Evolutionary conservation across 352 stramenopile genomes (phyloP), one percentile per base, ranked within the genome.

Genomic region (Pythium vanterpoolii): DNA sequence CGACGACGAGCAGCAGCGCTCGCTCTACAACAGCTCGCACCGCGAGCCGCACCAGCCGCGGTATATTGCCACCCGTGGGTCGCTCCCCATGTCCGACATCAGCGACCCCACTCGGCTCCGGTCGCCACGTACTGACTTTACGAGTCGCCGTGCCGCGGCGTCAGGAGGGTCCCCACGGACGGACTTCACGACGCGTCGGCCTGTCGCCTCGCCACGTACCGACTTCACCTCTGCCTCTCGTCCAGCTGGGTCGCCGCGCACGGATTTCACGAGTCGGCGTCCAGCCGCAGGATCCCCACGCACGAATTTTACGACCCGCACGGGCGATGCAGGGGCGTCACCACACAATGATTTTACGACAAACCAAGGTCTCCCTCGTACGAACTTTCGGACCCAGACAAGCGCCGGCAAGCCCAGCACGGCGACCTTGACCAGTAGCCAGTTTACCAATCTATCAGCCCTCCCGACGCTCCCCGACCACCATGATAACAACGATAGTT

Each of bases 1-100:
- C 23, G 76, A 88, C 48, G 74, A 86, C 38, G 70, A 80, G 26
- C 72, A 84, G 60, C 70, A 84, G 68, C 76, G 68, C 14, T 52
- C 65, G 56, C 60, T 88, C 13, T 70, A 55, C 30, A 59, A 43
- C 52, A 56, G 47, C 30, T 40, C 28, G 5, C 13, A 31, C n/a
- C 24, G 31, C n/a, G 14, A 30, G 8, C 38, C 26, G 24, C 14
- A 34, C 34, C 52, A 47, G 52, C 38, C 26, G 2, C 27, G 16
- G 23, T 39, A 51, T 27, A 44, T 18, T 11, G 11, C 49, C 10
- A 33, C 26, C 18, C 43, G 42, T 1, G 42, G 18, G 8, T 52
- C 44, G 28, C 39, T 46, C 1, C 39, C 39, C 18, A 46, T 27
- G 39, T 27, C 39, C 18, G 39, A 54, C 23, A 39, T 10, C 27